These are phyloP conservation scores for Xylariaceae sp. DNA, from an alignment of 2,329 filamentous ascomycete genomes.

Conservation along the genomic window DNA sequence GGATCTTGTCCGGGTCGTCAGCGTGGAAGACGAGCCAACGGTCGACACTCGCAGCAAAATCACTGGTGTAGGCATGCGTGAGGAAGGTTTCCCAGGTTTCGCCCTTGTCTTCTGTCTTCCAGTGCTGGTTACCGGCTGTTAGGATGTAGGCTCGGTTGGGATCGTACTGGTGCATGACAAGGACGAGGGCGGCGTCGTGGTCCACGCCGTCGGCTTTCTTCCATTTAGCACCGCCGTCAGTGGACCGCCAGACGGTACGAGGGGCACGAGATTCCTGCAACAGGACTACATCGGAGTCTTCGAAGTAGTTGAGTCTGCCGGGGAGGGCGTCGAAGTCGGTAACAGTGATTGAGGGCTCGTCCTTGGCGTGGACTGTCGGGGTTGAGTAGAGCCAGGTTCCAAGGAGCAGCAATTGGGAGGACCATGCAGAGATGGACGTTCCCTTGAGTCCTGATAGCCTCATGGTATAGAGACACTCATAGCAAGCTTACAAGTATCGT, in stretches of 20 bases:
- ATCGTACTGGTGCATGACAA: constrained; percentile 77
- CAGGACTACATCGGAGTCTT: constrained; percentile 78
- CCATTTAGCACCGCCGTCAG: constrained; percentile 79
- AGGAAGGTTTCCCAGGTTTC: constrained; percentile 75
- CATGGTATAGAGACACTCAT: constrained; percentile 53
- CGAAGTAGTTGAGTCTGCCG: constrained; percentile 77
- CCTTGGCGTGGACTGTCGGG: constrained; percentile 47
- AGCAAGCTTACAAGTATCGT: constrained; percentile 35
- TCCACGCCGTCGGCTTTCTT: constrained; percentile 59
- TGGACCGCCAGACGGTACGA: constrained; percentile 69
- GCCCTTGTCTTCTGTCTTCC: constrained; percentile 77
- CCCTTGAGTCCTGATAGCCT: constrained; percentile 46
- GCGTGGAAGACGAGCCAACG: constrained; percentile 75
- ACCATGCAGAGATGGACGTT: constrained; percentile 43
- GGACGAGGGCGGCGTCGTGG: constrained; percentile 56
- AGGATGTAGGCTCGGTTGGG: constrained; percentile 75
- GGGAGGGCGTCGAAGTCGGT: constrained; percentile 65
- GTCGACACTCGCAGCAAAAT: constrained; percentile 43
- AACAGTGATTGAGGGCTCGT: constrained; percentile 61
- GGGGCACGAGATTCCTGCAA: constrained; percentile 61
- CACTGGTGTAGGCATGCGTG: constrained; percentile 54
- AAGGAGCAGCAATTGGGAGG: constrained; percentile 34
- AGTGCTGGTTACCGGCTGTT: constrained; percentile 67
- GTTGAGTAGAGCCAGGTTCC: constrained; percentile 21
- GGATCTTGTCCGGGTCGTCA: constrained; percentile 74